phyloP scores from a whole-genome alignment of 2,329 filamentous ascomycete species.

The Phyllosticta ampelicida region DNA sequence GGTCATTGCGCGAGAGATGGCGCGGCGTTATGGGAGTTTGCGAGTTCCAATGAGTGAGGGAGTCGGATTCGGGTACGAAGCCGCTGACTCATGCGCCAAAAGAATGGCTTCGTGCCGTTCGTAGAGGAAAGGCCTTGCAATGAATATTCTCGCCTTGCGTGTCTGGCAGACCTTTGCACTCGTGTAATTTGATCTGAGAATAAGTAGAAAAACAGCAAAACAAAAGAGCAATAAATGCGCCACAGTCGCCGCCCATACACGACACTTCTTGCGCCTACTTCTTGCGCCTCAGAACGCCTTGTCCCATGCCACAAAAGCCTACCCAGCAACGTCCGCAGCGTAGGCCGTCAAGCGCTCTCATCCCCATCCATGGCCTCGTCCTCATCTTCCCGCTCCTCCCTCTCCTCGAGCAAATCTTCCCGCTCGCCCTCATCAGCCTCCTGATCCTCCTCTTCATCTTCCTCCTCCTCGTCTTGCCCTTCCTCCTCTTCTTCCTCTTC shows the following conservation, averaged over 20 bases:
- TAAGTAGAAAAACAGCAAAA: background rate
- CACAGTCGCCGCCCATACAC: background rate
- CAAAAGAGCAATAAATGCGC: background rate
- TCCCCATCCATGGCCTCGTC: slow-evolving; percentile 47
- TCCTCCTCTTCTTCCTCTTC: slow-evolving; percentile 35
- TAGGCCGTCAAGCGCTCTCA: slow-evolving; percentile 29
- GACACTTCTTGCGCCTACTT: too few species aligned
- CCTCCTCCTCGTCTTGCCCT: slow-evolving; percentile 37
- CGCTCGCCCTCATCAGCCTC: slow-evolving; percentile 45
- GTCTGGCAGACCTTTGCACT: too few species aligned
- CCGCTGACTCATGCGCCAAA: too few species aligned
- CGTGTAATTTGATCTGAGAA: too few species aligned
- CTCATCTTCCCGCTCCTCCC: slow-evolving; percentile 33
- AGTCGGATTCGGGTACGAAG: too few species aligned
- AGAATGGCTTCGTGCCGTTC: too few species aligned
- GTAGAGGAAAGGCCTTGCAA: too few species aligned
- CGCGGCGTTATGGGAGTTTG: too few species aligned
- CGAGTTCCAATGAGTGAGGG: too few species aligned
- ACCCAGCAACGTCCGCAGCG: too few species aligned
- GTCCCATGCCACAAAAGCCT: background rate
- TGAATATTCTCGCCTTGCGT: too few species aligned
- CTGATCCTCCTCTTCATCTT: slow-evolving; percentile 43
- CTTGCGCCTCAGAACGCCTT: background rate
- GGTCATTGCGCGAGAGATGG: too few species aligned
- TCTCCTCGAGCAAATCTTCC: slow-evolving; percentile 37